Percentiles rank a stretch among this genome's conserved stretches.
These are phyloP conservation scores for Rutidosis leptorrhynchoides DNA, from an alignment of 129 eudicot genomes.

Conservation along the genomic window DNA sequence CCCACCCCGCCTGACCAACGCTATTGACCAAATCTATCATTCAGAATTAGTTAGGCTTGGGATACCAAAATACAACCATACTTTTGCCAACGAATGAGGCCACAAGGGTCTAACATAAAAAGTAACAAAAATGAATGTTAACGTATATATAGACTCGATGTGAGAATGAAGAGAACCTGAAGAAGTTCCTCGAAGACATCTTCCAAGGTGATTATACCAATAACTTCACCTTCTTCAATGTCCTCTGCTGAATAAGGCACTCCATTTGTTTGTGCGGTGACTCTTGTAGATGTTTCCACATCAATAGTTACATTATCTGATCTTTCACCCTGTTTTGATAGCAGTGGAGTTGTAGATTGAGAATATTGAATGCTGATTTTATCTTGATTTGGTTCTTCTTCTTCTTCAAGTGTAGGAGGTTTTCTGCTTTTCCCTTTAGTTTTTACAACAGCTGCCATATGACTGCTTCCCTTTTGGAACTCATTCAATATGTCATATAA, in stretches of 20 bases:
- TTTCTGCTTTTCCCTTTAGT: slow-evolving; percentile 45
- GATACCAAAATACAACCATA: not conserved
- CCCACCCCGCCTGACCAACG: not conserved
- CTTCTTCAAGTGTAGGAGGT: slow-evolving; percentile 40
- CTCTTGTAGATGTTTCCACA: slow-evolving; percentile 42
- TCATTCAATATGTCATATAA: slow-evolving; percentile 93
- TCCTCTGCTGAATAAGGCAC: slow-evolving; percentile 47
- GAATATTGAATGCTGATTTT: slow-evolving; percentile 22
- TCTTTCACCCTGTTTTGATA: slow-evolving; percentile 41
- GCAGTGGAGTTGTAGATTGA: slow-evolving; percentile 41
- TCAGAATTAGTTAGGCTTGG: not conserved
- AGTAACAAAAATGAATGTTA: not conserved
- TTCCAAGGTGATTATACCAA: slow-evolving; percentile 93
- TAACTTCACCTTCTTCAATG: slow-evolving; percentile 83
- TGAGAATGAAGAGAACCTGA: slow-evolving; percentile 49
- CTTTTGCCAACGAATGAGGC: not conserved
- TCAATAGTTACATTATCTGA: slow-evolving; percentile 53
- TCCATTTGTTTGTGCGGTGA: slow-evolving; percentile 32
- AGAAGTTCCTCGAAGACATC: slow-evolving; percentile 98
- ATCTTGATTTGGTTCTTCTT: slow-evolving; percentile 46
- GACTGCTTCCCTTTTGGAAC: slow-evolving; percentile 98
- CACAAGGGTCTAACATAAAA: not conserved
- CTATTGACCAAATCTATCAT: not conserved
- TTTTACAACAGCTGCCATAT: slow-evolving; percentile 98
- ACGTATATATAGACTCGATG: not conserved